Evolutionary conservation across 495 filamentous ascomycete species (phyloP).

Genomic region (Rhizodiscina lignyota): DNA sequence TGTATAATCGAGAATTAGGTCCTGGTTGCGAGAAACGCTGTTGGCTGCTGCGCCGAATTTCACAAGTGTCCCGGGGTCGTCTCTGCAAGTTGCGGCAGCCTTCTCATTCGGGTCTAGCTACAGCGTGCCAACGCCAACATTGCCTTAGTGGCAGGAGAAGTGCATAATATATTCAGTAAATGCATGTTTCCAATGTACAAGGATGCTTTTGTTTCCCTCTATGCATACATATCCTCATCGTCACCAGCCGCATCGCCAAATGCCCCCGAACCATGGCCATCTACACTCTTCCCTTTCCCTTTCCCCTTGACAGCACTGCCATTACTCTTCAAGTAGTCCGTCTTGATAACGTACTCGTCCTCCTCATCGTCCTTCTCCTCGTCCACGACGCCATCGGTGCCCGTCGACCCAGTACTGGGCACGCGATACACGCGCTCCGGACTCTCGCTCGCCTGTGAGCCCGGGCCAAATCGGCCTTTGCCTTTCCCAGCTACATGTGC

Average conservation of each 20-base stretch:
- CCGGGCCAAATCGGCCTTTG: slow-evolving; percentile 24
- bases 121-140: no score
- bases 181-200: not conserved
- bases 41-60: no score
- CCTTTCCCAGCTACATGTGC: slow-evolving; percentile 27
- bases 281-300: slow-evolving; percentile 30
- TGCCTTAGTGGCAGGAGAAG: no score
- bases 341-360: slow-evolving; percentile 26
- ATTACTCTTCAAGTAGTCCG: slow-evolving; percentile 24
- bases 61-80: no score
- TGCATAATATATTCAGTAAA: not conserved
- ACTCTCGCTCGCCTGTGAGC: slow-evolving; percentile 2
- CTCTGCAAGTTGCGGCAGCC: no score
- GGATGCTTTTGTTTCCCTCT: no score
- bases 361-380: slow-evolving; percentile 25
- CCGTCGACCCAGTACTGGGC: slow-evolving; percentile 9
- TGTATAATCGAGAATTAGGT: no score
- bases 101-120: no score
- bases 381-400: slow-evolving; percentile 12
- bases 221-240: slow-evolving; percentile 24
- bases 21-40: no score
- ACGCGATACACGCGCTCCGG: not conserved
- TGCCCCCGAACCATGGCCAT: slow-evolving; percentile 9
- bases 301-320: slow-evolving; percentile 33
- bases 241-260: slow-evolving; percentile 18